These are phyloP conservation scores for Penicillium sp. DNA, from an alignment of 2,329 filamentous ascomycete species.

Conservation along the genomic window DNA sequence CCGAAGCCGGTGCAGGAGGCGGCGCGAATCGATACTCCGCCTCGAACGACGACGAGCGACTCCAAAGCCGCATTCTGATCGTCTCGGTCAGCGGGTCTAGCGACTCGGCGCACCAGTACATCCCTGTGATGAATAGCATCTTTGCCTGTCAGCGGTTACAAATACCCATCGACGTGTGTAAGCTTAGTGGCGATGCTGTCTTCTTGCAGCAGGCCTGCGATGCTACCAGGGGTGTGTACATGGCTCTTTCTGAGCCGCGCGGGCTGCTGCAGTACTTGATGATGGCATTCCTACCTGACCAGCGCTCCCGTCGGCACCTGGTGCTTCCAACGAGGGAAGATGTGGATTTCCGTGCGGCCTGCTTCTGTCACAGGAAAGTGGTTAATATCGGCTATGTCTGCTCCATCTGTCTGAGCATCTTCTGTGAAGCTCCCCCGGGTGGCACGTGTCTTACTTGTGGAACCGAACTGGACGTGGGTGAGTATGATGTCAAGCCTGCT, in stretches of 20 bases:
- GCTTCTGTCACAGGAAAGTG: slow-evolving; percentile 90
- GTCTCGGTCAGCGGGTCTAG: slow-evolving; percentile 87
- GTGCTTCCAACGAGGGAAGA: slow-evolving; percentile 77
- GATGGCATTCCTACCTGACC: slow-evolving; percentile 84
- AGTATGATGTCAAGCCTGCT: slow-evolving; percentile 73
- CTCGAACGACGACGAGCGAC: slow-evolving; percentile 37
- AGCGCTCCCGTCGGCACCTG: slow-evolving; percentile 61
- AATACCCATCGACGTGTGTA: slow-evolving; percentile 89
- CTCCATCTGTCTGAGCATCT: slow-evolving; percentile 93
- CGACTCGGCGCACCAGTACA: slow-evolving; percentile 85
- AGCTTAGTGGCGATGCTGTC: slow-evolving; percentile 79
- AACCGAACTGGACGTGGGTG: slow-evolving; percentile 71
- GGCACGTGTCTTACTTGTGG: slow-evolving; percentile 80
- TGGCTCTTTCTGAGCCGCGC: slow-evolving; percentile 60
- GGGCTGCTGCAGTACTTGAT: slow-evolving; percentile 90
- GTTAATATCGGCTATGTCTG: slow-evolving; percentile 94
- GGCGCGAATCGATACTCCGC: slow-evolving; percentile 23
- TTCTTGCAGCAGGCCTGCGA: slow-evolving; percentile 90
- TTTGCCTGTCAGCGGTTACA: slow-evolving; percentile 87
- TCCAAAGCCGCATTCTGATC: slow-evolving; percentile 82
- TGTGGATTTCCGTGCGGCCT: slow-evolving; percentile 96
- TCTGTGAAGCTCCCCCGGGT: slow-evolving; percentile 65
- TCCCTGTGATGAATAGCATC: slow-evolving; percentile 96
- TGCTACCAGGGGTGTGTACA: slow-evolving; percentile 68
- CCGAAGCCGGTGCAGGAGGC: slow-evolving; percentile 36